Conservation (phyloP, 169 alveolate genomes). For the Plasmodium cynomolgi region DNA sequence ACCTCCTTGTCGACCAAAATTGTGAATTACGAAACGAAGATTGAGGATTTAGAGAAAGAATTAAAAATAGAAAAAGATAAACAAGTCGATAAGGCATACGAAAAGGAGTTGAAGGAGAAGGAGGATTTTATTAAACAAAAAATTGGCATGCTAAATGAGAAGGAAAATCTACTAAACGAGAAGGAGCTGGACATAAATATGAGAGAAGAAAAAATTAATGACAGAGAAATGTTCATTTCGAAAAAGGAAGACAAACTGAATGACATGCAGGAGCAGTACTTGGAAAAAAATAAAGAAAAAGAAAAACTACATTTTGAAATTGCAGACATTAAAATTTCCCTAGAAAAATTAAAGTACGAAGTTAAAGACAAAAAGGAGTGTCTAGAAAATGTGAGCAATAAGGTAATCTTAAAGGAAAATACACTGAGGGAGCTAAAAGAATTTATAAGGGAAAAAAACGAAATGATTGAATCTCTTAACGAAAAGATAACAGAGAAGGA, state of each 20-base stretch:
- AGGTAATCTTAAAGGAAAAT: conserved; percentile 44
- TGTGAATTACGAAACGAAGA: conserved; percentile 15
- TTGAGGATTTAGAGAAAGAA: conserved; percentile 56
- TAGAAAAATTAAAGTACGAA: conserved; percentile 43
- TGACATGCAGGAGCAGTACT: conserved; percentile 18
- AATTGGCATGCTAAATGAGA: conserved; percentile 38
- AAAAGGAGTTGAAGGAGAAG: conserved; percentile 43
- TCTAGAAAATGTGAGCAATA: conserved; percentile 44
- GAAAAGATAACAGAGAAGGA: conserved; percentile 54
- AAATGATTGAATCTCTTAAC: conserved; percentile 24
- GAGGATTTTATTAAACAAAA: conserved; percentile 22
- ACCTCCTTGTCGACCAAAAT: conserved; percentile 37
- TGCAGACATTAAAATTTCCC: conserved; percentile 13
- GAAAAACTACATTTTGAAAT: conserved; percentile 42
- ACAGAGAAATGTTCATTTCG: conserved; percentile 19
- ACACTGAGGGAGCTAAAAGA: conserved; percentile 33
- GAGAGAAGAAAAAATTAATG: conserved; percentile 59
- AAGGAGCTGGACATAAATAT: conserved; percentile 38
- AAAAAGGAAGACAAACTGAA: conserved; percentile 60
- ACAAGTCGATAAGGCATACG: conserved; percentile 28
- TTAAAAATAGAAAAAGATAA: conserved; percentile 35
- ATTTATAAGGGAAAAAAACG: conserved; percentile 32
- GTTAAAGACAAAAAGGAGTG: conserved; percentile 41
- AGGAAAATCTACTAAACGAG: conserved; percentile 13
- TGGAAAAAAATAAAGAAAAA: conserved; percentile 65